phyloP scores from a whole-genome alignment of 495 filamentous ascomycete species.

The Penicillium parvum region DNA sequence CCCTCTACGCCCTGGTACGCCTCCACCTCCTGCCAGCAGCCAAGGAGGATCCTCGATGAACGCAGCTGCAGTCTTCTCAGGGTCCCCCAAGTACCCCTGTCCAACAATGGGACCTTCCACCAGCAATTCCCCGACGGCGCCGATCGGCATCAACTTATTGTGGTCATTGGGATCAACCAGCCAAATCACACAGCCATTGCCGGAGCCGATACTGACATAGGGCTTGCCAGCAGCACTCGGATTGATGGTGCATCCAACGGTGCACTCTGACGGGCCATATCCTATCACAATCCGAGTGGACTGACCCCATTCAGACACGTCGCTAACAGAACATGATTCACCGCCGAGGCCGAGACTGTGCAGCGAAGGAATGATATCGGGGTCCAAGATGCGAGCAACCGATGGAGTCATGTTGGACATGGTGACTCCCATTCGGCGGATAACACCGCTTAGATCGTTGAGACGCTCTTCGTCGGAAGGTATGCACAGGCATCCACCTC shows the following conservation, averaged over 20 bases:
- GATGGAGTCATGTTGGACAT: slow-evolving; percentile 49
- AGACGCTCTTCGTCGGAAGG: slow-evolving; percentile 47
- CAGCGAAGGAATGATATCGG: slow-evolving; percentile 43
- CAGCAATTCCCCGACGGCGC: slow-evolving; percentile 49
- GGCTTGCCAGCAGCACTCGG: slow-evolving; percentile 37
- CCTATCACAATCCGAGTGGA: slow-evolving; percentile 43
- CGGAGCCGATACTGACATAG: slow-evolving; percentile 36
- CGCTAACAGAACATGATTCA: slow-evolving; percentile 43
- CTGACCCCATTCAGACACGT: slow-evolving; percentile 37
- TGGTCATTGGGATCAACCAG: slow-evolving; percentile 46
- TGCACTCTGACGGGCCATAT: slow-evolving; percentile 50
- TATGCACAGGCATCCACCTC: slow-evolving; percentile 49
- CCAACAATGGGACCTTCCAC: slow-evolving; percentile 53
- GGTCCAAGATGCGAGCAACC: slow-evolving; percentile 40
- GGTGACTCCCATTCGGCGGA: slow-evolving; percentile 41
- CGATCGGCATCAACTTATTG: slow-evolving; percentile 43
- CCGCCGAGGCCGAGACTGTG: slow-evolving; percentile 47
- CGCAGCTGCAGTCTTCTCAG: slow-evolving; percentile 38
- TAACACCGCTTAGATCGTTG: slow-evolving; percentile 45
- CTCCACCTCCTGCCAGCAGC: slow-evolving; percentile 38
- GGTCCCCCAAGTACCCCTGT: slow-evolving; percentile 48
- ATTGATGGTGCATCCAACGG: slow-evolving; percentile 44
- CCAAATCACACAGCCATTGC: slow-evolving; percentile 41
- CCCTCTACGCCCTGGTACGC: slow-evolving; percentile 29
- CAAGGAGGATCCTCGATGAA: slow-evolving; percentile 48